These are phyloP conservation scores for Cryptococcus wingfieldii DNA, from an alignment of 1,284 basidiomycete species.

Conservation along the genomic window DNA sequence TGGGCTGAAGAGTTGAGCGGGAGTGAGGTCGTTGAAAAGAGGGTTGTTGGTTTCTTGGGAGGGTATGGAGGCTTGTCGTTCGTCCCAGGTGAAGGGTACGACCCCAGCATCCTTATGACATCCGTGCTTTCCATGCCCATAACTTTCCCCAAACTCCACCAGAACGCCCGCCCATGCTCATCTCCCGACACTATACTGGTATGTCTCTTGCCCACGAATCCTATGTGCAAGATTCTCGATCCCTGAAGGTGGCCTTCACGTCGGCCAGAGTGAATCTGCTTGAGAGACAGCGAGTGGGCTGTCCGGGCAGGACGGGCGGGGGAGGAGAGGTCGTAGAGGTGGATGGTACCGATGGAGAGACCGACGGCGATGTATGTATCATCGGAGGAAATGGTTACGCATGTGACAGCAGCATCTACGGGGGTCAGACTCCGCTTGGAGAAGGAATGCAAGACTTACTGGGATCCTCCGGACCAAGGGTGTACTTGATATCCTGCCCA, in stretches of 20 bases:
- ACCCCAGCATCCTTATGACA: constrained; percentile 87
- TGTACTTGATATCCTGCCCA: constrained; percentile 72
- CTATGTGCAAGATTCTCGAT: constrained; percentile 79
- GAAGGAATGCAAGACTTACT: constrained; percentile 52
- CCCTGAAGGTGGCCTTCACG: constrained; percentile 88
- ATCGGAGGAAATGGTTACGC: constrained; percentile 85
- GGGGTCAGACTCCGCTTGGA: background rate
- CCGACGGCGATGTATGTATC: constrained; percentile 90
- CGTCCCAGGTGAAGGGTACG: constrained; percentile 58
- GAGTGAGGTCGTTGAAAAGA: constrained; percentile 74
- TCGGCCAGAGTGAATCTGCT: constrained; percentile 66
- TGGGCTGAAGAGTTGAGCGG: constrained; percentile 75
- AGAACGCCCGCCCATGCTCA: constrained; percentile 87
- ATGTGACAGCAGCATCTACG: constrained; percentile 61
- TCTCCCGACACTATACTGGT: constrained; percentile 92
- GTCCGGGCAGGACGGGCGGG: constrained; percentile 53
- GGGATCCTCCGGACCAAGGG: constrained; percentile 65
- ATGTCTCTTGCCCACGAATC: constrained; percentile 88
- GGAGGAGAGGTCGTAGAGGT: constrained; percentile 75
- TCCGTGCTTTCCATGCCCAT: constrained; percentile 94
- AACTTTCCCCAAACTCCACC: constrained; percentile 90
- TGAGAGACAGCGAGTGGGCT: constrained; percentile 27
- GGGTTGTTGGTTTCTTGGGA: constrained; percentile 54
- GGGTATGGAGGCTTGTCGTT: constrained; percentile 46
- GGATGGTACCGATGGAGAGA: constrained; percentile 77